A percentile compares a stretch with the other conserved stretches of the same genome.
Conservation (phyloP, 148 eudicot species). For the Fagopyrum esculentum region DNA sequence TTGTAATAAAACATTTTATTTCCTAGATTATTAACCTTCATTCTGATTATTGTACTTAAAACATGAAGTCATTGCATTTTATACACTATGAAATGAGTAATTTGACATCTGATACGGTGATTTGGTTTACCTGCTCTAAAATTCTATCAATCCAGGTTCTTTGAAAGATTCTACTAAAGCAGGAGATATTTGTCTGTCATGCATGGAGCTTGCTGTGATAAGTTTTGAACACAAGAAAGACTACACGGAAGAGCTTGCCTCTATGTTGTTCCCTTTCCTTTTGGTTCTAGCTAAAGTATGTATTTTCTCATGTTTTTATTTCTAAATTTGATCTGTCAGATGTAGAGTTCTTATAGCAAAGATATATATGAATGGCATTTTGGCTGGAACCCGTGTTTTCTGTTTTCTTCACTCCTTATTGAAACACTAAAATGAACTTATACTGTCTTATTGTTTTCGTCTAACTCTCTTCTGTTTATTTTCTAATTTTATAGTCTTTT, state of each 20-base stretch:
- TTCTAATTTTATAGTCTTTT: not conserved
- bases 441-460: not conserved
- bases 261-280: conserved; percentile 55
- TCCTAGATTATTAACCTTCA: not conserved
- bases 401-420: not conserved
- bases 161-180: conserved; percentile 34
- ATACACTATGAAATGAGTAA: not conserved
- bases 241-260: conserved; percentile 41
- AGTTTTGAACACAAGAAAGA: conserved; percentile 29
- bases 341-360: not conserved
- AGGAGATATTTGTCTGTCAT: conserved; percentile 44
- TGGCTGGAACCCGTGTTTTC: not conserved
- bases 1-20: not conserved
- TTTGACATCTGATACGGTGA: not conserved
- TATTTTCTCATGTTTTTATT: not conserved
- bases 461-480: not conserved
- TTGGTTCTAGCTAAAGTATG: conserved; percentile 53
- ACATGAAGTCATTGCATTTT: not conserved
- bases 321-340: not conserved
- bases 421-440: not conserved
- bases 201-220: conserved; percentile 42
- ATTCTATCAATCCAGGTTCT: conserved; percentile 26
- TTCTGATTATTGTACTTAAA: not conserved
- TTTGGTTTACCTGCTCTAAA: not conserved
- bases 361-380: not conserved